A percentile compares a stretch with the other conserved stretches of the same genome.
Conservation (phyloP, 2,329 filamentous ascomycete species). For the Penicillium sp. region DNA sequence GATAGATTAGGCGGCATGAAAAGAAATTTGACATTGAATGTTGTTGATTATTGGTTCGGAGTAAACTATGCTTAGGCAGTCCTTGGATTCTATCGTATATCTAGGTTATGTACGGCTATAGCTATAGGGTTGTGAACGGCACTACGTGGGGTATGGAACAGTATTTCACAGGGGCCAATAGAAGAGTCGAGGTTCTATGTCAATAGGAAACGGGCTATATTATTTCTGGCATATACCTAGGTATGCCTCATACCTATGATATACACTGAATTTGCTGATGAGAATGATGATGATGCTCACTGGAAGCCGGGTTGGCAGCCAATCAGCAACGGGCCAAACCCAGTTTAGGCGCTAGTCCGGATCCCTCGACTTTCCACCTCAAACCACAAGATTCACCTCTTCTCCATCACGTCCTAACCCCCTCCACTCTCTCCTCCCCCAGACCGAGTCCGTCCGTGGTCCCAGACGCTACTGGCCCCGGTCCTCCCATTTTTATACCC, state of each 20-base stretch:
- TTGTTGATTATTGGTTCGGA: not conserved
- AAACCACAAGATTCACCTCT: conserved; percentile 37
- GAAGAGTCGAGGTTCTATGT: not conserved
- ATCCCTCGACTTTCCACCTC: conserved; percentile 39
- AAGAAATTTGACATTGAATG: not conserved
- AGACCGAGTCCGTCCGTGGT: conserved; percentile 24
- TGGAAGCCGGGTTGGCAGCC: conserved; percentile 23
- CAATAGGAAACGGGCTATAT: not conserved
- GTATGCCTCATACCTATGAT: not conserved
- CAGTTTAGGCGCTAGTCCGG: conserved; percentile 33
- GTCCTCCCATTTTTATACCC: conserved; percentile 15
- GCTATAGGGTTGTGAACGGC: not conserved
- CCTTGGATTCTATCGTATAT: not conserved
- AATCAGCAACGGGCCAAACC: conserved; percentile 34
- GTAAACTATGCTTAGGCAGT: not conserved
- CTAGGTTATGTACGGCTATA: no score
- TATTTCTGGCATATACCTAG: no score
- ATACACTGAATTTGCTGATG: conserved; percentile 1
- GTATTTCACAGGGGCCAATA: not conserved
- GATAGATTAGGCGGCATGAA: conserved; percentile 6
- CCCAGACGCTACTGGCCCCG: conserved; percentile 17
- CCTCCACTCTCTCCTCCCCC: conserved; percentile 28
- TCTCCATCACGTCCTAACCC: conserved; percentile 28
- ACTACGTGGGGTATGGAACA: not conserved
- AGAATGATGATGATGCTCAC: conserved; percentile 22